Conservation (phyloP, 1,284 basidiomycete genomes). For the Fomes fomentarius region DNA sequence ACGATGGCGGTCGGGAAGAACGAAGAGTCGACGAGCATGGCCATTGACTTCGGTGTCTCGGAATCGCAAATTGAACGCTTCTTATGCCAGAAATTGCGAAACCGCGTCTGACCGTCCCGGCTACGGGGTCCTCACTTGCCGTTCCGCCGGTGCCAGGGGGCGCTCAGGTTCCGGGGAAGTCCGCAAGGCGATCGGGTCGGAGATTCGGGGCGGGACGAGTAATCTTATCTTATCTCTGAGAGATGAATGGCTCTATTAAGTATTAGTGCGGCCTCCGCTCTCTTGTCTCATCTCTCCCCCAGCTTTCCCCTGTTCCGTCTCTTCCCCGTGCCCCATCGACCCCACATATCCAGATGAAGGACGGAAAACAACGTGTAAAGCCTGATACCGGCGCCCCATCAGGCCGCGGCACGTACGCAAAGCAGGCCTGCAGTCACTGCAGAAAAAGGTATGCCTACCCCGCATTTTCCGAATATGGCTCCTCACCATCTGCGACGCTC, state of each 20-base stretch:
- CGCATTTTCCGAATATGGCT: not conserved
- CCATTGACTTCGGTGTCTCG: not conserved
- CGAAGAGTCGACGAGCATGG: not conserved
- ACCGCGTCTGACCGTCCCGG: not conserved
- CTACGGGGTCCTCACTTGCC: not conserved
- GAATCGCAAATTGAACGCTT: not conserved
- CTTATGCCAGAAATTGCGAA: not conserved
- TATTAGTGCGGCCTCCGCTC: too few species aligned
- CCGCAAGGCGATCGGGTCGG: not conserved
- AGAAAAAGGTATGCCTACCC: slow-evolving; percentile 43
- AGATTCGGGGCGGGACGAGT: slow-evolving; percentile 2
- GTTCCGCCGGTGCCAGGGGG: not conserved
- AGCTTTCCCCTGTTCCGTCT: not conserved
- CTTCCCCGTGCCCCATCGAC: slow-evolving; percentile 4
- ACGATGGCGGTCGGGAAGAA: not conserved
- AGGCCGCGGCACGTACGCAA: slow-evolving; percentile 44
- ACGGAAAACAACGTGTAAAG: slow-evolving; percentile 31
- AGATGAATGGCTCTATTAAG: not conserved
- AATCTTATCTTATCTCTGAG: slow-evolving; percentile 1
- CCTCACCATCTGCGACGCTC: not conserved
- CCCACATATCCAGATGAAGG: slow-evolving; percentile 27
- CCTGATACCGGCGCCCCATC: slow-evolving; percentile 24
- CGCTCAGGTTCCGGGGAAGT: not conserved
- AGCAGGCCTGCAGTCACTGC: slow-evolving; percentile 56
- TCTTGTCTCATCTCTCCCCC: not conserved